phyloP scores from a whole-genome alignment of 1,284 basidiomycete species.

The Cryptococcus floricola region DNA sequence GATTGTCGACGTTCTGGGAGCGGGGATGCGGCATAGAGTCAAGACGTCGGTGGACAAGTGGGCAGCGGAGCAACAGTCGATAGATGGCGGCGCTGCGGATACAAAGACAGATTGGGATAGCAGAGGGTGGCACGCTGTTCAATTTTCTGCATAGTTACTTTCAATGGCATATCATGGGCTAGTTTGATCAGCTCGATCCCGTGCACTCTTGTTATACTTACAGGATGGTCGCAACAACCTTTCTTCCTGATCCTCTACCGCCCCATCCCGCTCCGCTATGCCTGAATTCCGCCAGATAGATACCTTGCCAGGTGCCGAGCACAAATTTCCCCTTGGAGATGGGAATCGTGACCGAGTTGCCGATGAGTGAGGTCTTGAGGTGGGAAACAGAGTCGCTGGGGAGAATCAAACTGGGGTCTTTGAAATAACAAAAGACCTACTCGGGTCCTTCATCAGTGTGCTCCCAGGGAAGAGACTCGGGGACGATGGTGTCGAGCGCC shows the following conservation, averaged over 20 bases:
- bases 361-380: constrained; percentile 80
- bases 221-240: constrained; percentile 46
- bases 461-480: constrained; percentile 77
- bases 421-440: constrained; percentile 52
- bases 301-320: constrained; percentile 84
- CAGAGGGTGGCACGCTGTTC: constrained; percentile 17
- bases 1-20: constrained; percentile 74
- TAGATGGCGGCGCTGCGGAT: not conserved
- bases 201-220: constrained; percentile 9
- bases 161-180: not conserved
- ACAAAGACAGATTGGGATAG: constrained; percentile 7
- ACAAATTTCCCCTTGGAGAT: constrained; percentile 77
- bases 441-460: constrained; percentile 89
- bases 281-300: constrained; percentile 42
- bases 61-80: not conserved
- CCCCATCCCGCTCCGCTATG: constrained; percentile 44
- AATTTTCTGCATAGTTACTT: constrained; percentile 5
- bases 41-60: constrained; percentile 6
- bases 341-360: constrained; percentile 75
- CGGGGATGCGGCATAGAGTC: constrained; percentile 55
- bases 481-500: constrained; percentile 75
- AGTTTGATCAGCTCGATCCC: not conserved
- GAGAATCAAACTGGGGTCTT: not conserved
- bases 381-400: constrained; percentile 65
- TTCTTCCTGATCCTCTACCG: constrained; percentile 36